Evolutionary conservation across 345 rosid species (phyloP), one percentile per base, ranked within the genome.

Genomic region (Citrus australasica): DNA sequence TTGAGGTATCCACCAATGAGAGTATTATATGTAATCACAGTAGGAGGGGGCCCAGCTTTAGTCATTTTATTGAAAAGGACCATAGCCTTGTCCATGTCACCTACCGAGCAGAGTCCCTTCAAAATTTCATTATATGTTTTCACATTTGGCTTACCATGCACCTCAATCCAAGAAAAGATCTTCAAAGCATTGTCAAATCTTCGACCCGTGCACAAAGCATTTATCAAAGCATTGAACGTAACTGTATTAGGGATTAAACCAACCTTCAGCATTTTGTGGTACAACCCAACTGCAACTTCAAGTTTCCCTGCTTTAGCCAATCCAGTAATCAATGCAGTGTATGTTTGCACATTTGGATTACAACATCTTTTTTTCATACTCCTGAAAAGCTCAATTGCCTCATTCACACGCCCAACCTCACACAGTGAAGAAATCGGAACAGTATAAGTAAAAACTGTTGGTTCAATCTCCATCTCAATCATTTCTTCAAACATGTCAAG

Each of bases 281-380:
- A 91, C 69, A 88, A 69, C 75, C 95, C 93, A 74, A 86, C 75
- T 10, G 93, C 91, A 79, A 89, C 70, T 83, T 91, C 87, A 82
- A 80, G 62, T 48, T 85, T 81, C 59, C 87, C 76, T n/a, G 81
- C 84, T 62, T 37, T 69, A 76, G 87, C 79, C 78, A 89, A 82
- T 65, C 88, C 92, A 77, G 83, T 81, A 56, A 91, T 85, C 48
- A 91, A 75, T 22, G 92, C 89, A 0, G 95, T 91, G 79, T 85
- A 91, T 24, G 89, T 85, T 71, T 88, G 91, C 77, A 87, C 87
- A 87, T 84, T 88, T 22, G 89, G 90, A 40, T 48, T 48, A 78
- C 91, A 89, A 32, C 86, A 82, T 70, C 78, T 82, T 76, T 78
- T 79, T 75, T 35, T 81, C 95, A 91, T 91, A 67, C 82, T 79